phyloP scores from a whole-genome alignment of 352 stramenopile genomes.

The Thraustotheca clavata region DNA sequence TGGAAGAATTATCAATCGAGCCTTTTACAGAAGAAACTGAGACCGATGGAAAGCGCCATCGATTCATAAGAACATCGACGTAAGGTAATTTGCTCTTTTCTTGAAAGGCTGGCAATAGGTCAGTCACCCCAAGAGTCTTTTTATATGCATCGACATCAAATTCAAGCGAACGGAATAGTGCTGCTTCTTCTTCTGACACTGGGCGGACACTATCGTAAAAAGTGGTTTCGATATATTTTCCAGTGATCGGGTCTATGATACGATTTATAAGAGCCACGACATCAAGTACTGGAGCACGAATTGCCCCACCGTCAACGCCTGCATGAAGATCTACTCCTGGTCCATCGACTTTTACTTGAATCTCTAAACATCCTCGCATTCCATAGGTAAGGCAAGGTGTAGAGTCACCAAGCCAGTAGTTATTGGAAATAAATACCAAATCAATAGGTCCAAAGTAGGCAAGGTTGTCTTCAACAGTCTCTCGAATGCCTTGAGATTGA shows the following conservation, averaged over 20 bases:
- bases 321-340: slow-evolving; percentile 16
- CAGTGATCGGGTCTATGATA: slow-evolving; percentile 7
- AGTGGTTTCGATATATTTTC: slow-evolving; percentile 2
- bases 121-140: slow-evolving; percentile 6
- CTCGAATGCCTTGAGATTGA: slow-evolving; percentile 18
- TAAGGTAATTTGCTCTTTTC: background rate
- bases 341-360: slow-evolving; percentile 21
- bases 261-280: slow-evolving; percentile 16
- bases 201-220: slow-evolving; percentile 20
- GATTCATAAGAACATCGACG: slow-evolving; percentile 23
- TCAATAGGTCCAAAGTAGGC: slow-evolving; percentile 17
- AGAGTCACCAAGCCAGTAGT: slow-evolving; percentile 54
- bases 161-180: slow-evolving; percentile 21
- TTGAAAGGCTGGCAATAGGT: slow-evolving; percentile 14
- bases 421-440: slow-evolving; percentile 43
- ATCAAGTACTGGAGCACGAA: slow-evolving; percentile 19
- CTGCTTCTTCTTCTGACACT: slow-evolving; percentile 6
- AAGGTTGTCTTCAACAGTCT: slow-evolving; percentile 21
- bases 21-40: slow-evolving; percentile 20
- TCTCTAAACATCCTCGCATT: slow-evolving; percentile 32
- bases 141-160: slow-evolving; percentile 20
- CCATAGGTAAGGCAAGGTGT: slow-evolving; percentile 69
- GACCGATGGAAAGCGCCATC: slow-evolving; percentile 19
- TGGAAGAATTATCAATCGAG: slow-evolving; percentile 19
- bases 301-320: slow-evolving; percentile 22